Evolutionary conservation across 2,329 filamentous ascomycete species (phyloP).

Genomic region (Aspergillus novofumigatus): DNA sequence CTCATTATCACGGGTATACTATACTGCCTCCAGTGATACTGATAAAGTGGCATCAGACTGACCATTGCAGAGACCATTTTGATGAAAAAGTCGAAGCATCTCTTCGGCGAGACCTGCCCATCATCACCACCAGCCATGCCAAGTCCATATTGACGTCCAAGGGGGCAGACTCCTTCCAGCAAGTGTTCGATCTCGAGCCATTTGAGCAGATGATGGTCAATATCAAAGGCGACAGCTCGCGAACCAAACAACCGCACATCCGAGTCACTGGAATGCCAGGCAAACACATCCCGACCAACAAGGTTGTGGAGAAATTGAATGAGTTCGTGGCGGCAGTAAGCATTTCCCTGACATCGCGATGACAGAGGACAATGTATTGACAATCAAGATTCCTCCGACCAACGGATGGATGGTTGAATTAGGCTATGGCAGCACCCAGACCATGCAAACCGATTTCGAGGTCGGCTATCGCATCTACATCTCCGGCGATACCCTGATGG

Average conservation of each 20-base stretch:
- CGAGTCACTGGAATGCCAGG: slow-evolving; percentile 62
- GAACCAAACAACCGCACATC: slow-evolving; percentile 39
- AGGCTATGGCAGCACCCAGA: slow-evolving; percentile 39
- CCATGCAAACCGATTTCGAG: slow-evolving; percentile 30
- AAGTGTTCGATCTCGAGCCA: slow-evolving; percentile 53
- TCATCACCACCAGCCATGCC: slow-evolving; percentile 62
- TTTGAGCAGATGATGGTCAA: slow-evolving; percentile 52
- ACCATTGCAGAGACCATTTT: slow-evolving; percentile 46
- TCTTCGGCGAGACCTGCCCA: slow-evolving; percentile 53
- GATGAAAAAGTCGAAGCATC: slow-evolving; percentile 50
- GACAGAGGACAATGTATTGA: background rate
- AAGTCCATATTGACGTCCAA: slow-evolving; percentile 48
- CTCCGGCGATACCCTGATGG: slow-evolving; percentile 61
- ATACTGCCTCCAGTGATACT: background rate
- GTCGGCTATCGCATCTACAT: slow-evolving; percentile 61
- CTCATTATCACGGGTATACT: slow-evolving; percentile 57
- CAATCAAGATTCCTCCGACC: slow-evolving; percentile 53
- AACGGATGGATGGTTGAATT: slow-evolving; percentile 66
- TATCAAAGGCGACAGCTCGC: slow-evolving; percentile 21
- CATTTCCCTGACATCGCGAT: slow-evolving; percentile 13
- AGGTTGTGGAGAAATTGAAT: slow-evolving; percentile 41
- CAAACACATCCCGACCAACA: slow-evolving; percentile 54
- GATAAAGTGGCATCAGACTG: no score
- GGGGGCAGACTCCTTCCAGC: slow-evolving; percentile 49
- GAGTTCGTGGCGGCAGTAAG: slow-evolving; percentile 44